Evolutionary conservation across 768 basidiomycete species (phyloP).

Genomic region (Saitozyma podzolica): DNA sequence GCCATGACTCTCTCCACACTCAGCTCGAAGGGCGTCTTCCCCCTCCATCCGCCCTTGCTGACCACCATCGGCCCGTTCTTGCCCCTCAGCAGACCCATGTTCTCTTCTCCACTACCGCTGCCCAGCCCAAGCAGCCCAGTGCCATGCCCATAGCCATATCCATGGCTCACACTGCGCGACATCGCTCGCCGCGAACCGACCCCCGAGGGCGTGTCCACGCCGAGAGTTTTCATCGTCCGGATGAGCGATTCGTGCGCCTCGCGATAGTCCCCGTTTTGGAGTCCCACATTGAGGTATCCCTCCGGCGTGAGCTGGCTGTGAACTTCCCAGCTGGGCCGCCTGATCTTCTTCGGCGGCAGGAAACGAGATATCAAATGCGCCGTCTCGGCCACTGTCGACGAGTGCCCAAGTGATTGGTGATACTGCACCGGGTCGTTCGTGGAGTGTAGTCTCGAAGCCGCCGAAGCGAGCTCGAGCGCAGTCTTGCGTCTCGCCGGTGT

Average conservation of each 20-base stretch:
- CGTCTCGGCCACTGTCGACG: conserved; percentile 38
- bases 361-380: conserved; percentile 43
- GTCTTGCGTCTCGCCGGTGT: conserved; percentile 28
- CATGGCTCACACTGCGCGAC: not conserved
- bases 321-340: conserved; percentile 39
- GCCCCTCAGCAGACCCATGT: conserved; percentile 19
- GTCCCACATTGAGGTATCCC: conserved; percentile 16
- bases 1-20: conserved; percentile 45
- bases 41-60: conserved; percentile 28
- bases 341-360: conserved; percentile 28
- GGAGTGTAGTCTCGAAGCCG: conserved; percentile 28
- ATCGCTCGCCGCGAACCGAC: not conserved
- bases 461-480: conserved; percentile 28
- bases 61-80: conserved; percentile 24
- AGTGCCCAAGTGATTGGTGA: conserved; percentile 39
- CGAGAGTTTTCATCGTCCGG: conserved; percentile 29
- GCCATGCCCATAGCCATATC: not conserved
- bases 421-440: conserved; percentile 39
- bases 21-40: conserved; percentile 43
- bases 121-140: not conserved
- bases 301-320: conserved; percentile 7
- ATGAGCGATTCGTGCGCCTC: conserved; percentile 38
- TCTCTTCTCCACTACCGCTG: not conserved
- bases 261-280: conserved; percentile 41
- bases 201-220: conserved; percentile 1